Conservation (phyloP, 192 early-diverging fungal genomes). For the Umbelopsis sp. region DNA sequence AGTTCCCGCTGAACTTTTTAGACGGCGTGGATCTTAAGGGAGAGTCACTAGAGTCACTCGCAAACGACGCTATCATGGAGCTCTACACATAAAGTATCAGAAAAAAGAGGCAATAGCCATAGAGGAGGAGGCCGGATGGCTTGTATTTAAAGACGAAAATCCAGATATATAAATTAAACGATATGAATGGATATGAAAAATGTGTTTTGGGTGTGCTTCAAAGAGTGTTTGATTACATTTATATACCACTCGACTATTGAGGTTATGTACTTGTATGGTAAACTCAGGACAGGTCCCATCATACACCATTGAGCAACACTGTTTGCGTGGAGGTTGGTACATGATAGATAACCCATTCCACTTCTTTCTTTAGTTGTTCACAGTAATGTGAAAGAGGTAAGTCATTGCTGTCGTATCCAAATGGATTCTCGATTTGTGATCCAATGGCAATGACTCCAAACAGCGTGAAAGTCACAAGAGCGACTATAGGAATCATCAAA, state of each 20-base stretch:
- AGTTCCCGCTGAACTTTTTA: constrained; percentile 57
- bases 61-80: constrained; percentile 32
- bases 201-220: too few relatives aligned
- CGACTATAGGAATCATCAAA: constrained; percentile 60
- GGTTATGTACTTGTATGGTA: too few relatives aligned
- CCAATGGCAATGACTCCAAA: constrained; percentile 81
- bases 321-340: constrained; percentile 27
- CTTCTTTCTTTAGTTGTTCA: constrained; percentile 54
- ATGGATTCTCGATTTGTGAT: constrained; percentile 85
- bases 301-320: constrained; percentile 31
- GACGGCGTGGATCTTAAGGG: constrained; percentile 49
- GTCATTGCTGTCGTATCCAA: constrained; percentile 61
- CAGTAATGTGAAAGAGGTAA: constrained; percentile 57
- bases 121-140: too few relatives aligned
- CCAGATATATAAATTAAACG: background rate
- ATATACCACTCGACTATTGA: too few relatives aligned
- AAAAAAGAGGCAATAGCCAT: too few relatives aligned
- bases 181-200: background rate
- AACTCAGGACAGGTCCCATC: background rate
- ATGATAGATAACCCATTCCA: constrained; percentile 55
- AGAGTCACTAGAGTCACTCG: constrained; percentile 31
- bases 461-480: constrained; percentile 66
- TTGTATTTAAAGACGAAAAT: too few relatives aligned
- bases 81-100: constrained; percentile 35
- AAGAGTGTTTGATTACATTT: too few relatives aligned